Evolutionary conservation across 352 stramenopile species (phyloP), one percentile per base, ranked within the genome.

Genomic region (Blastocystis sp.): DNA sequence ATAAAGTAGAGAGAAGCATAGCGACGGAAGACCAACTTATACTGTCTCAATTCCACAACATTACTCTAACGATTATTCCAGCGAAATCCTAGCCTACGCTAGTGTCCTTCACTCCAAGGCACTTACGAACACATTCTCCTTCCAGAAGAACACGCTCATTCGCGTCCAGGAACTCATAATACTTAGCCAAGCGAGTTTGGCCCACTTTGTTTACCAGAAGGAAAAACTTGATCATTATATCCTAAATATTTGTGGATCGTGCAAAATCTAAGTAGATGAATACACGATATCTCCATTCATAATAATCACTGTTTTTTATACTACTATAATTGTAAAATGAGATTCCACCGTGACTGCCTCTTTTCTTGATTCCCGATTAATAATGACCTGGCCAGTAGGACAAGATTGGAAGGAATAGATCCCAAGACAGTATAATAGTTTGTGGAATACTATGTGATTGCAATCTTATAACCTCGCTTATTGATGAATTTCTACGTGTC

Each of bases 1-100:
- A 99, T 99, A 93, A 99, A 99, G 92, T 99, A 99, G 7, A 99
- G 93, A 88, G 96, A 98, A 56, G 98, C 98, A 92, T 99, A 99
- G 92, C 97, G 93, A 90, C 97, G 93, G 93, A 98, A 99, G 64
- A 95, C 92, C 1, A 96, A 95, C 92, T 99, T 99, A 93, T 98
- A 99, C 59, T 96, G 96, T 26, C 97, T 95, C 92, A 99, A 98
- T 92, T 99, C 97, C 64, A 99, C 94, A 91, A 99, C 99, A 62
- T 95, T 98, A 92, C 97, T 99, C 93, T 99, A 91, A 24, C 7
- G 13, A 73, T 81, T 68, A 90, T 45, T 45, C n/a, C 79, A 2
- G 37, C 4, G 55, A 76, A 30, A 79, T 24, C 30, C 26, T 20
- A 4, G 45, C 39, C 20, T 6, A 90, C 54, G 30, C 39, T 73